These are phyloP conservation scores for Rhizopogon vesiculosus DNA, from an alignment of 768 basidiomycete genomes.

Conservation along the genomic window DNA sequence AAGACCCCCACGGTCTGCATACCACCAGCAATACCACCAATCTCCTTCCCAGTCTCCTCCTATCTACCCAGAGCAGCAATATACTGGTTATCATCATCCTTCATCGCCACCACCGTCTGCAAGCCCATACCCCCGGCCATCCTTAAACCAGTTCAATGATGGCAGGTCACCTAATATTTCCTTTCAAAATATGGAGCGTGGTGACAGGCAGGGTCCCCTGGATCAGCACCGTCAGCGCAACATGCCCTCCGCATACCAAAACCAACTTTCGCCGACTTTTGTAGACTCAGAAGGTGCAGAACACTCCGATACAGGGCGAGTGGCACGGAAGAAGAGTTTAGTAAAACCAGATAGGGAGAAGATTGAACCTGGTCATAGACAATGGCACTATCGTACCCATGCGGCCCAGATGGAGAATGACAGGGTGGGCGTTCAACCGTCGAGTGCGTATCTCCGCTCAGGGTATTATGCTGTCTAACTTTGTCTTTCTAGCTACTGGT, in stretches of 20 bases:
- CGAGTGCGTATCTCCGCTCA: constrained; percentile 52
- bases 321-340: constrained; percentile 85
- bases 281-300: constrained; percentile 28
- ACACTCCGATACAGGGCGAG: constrained; percentile 42
- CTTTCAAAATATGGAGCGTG: constrained; percentile 65
- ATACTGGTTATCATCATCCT: constrained; percentile 12
- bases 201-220: constrained; percentile 57
- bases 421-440: constrained; percentile 69
- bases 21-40: constrained; percentile 38
- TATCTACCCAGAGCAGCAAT: constrained; percentile 29
- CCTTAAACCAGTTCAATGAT: constrained; percentile 17
- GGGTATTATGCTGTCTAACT: neutral
- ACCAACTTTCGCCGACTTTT: constrained; percentile 37
- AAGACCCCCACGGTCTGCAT: constrained; percentile 47
- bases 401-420: constrained; percentile 75
- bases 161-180: constrained; percentile 46
- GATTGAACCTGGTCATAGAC: constrained; percentile 90
- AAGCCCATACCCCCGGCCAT: constrained; percentile 9
- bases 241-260: constrained; percentile 41
- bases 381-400: constrained; percentile 91
- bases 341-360: constrained; percentile 93
- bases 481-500: constrained; percentile 55
- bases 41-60: constrained; percentile 34
- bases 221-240: constrained; percentile 50
- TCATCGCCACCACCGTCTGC: constrained; percentile 15